These are phyloP conservation scores for Isabelozyma pseudorhagii DNA, from an alignment of 805 yeast genomes.

Conservation along the genomic window DNA sequence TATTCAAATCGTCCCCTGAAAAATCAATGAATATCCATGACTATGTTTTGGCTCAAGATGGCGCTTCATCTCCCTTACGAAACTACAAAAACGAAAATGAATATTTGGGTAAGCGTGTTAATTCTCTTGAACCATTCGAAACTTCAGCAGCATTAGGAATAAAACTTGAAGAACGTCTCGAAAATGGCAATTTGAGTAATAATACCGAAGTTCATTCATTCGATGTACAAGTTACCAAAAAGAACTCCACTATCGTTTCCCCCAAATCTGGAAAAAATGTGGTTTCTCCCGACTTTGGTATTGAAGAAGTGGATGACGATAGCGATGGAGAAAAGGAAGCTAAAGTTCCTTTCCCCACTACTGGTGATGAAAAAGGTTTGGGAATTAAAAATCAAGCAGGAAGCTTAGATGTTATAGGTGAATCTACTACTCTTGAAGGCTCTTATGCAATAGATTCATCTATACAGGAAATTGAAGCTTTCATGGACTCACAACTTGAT, in stretches of 20 bases:
- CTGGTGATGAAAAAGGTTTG: slow-evolving; percentile 2
- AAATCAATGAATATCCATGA: slow-evolving; percentile 11
- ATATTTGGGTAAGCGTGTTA: not conserved
- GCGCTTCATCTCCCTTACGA: slow-evolving; percentile 21
- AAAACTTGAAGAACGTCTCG: slow-evolving; percentile 19
- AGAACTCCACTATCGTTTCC: not conserved
- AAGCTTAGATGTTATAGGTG: slow-evolving; percentile 7
- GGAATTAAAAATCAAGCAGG: slow-evolving; percentile 2
- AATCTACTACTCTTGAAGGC: slow-evolving; percentile 11
- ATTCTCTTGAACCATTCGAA: slow-evolving; percentile 21
- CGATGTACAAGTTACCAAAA: not conserved
- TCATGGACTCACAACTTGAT: slow-evolving; percentile 33
- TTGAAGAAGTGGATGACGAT: slow-evolving; percentile 33
- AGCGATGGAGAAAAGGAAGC: not conserved
- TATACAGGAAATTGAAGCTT: slow-evolving; percentile 38
- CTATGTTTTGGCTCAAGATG: slow-evolving; percentile 15
- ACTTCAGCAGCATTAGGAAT: slow-evolving; percentile 23
- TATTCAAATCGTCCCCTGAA: slow-evolving; percentile 6
- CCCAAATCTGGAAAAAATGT: not conserved
- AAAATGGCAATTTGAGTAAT: slow-evolving; percentile 1
- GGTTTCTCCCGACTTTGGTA: slow-evolving; percentile 29
- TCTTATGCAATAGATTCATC: slow-evolving; percentile 25
- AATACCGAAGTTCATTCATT: slow-evolving; percentile 5
- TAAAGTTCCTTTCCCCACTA: not conserved
- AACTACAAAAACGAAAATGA: slow-evolving; percentile 4